These are phyloP conservation scores for Skeletonema costatum DNA, from an alignment of 108 stramenopile species.

Conservation along the genomic window DNA sequence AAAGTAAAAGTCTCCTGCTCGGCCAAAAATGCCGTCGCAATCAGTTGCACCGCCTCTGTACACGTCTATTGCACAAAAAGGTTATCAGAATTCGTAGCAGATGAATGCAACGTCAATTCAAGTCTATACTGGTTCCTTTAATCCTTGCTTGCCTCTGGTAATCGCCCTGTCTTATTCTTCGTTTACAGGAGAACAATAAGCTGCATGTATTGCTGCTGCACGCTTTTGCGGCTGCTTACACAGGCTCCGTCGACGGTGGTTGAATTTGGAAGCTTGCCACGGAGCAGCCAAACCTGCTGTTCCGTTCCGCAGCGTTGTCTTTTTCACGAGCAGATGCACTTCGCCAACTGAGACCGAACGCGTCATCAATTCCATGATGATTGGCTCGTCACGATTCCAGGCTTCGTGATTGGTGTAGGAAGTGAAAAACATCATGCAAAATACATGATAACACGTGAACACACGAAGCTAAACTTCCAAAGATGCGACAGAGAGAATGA, in stretches of 20 bases:
- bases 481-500: no score
- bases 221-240: no score
- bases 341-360: not conserved
- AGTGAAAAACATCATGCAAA: no score
- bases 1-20: not conserved
- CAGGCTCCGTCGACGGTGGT: not conserved
- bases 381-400: not conserved
- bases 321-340: not conserved
- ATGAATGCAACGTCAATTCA: no score
- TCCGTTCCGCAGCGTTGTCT: not conserved
- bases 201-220: not conserved
- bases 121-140: no score
- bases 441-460: no score
- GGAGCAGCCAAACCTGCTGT: not conserved
- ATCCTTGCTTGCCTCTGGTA: not conserved
- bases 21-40: not conserved
- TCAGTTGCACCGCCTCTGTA: not conserved
- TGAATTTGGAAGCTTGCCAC: not conserved
- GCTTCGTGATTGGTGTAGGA: not conserved
- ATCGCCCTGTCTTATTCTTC: no score
- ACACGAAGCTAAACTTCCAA: no score
- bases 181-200: not conserved
- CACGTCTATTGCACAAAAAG: not conserved
- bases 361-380: not conserved
- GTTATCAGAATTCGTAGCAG: not conserved